Evolutionary conservation across 306 rosid genomes (phyloP), one percentile per base, ranked within the genome.

Genomic region (Canavalia ensiformis): DNA sequence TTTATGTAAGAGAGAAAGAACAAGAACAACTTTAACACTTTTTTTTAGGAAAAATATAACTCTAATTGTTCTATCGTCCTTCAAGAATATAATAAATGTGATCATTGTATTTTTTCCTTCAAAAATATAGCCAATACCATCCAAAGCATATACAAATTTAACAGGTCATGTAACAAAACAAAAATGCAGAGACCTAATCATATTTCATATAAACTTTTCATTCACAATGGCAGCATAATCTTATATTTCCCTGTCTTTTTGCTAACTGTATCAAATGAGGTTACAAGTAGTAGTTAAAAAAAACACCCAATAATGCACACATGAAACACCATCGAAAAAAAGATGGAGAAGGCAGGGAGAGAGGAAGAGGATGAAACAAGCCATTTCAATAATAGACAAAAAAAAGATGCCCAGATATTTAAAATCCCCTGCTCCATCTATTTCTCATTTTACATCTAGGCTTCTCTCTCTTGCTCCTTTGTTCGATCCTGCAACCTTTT

Each of bases 201-300:
- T 51, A 52, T 33, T 45, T 46, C 45, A 35, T 52, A 35, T 52
- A 37, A 37, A 56, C 59, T 33, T 78, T 68, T 9, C 63, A 57
- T 7, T 37, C 9, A 46, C 49, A 47, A 54, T 58, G 44, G 70
- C 3, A 25, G n/a, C 52, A 68, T 9, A 7, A 56, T 68, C 18
- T 70, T 46, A 42, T 58, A 58, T 79, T 68, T 47, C 34, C 56
- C 6, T 13, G 50, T 45, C 72, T 37, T 57, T n/a, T 46, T 47
- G 31, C 13, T 31, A 62, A 62, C 29, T 51, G 29, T 12, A 52
- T 39, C 29, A 28, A 55, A 55, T 29, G 46, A 39, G 50, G 37
- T 5, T 30, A 34, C 18, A 71, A 52, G 25, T 18, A 18, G 25
- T 5, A 13, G 69, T 18, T 18, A 42, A 67, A 66, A 39, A n/a